Evolutionary conservation across 1,284 basidiomycete species (phyloP).

Genomic region (Ceraceosorus bombacis): DNA sequence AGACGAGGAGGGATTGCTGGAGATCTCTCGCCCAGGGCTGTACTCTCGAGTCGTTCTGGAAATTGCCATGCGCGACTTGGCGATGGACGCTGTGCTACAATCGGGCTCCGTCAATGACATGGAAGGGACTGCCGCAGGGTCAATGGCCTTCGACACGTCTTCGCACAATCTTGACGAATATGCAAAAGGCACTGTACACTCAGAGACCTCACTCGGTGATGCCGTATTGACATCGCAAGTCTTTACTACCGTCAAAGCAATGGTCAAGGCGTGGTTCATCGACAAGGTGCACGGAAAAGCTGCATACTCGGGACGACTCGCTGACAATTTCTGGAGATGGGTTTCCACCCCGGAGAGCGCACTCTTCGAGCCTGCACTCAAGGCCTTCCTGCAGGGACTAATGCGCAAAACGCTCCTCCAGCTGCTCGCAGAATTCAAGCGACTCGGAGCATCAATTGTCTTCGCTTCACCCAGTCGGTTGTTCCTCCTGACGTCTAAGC

Average conservation of each 20-base stretch:
- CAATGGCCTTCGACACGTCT: slow-evolving; percentile 85
- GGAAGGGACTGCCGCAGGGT: slow-evolving; percentile 66
- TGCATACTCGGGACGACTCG: slow-evolving; percentile 53
- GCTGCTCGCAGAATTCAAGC: slow-evolving; percentile 89
- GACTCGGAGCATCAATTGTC: slow-evolving; percentile 84
- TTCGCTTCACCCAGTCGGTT: slow-evolving; percentile 92
- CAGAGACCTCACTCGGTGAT: slow-evolving; percentile 64
- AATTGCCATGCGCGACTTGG: slow-evolving; percentile 79
- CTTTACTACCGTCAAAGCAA: slow-evolving; percentile 74
- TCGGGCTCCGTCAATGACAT: slow-evolving; percentile 91
- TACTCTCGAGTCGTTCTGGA: slow-evolving; percentile 92
- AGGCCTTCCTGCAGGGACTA: slow-evolving; percentile 85
- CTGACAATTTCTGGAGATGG: slow-evolving; percentile 97
- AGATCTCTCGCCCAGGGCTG: slow-evolving; percentile 75
- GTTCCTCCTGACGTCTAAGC: slow-evolving; percentile 86
- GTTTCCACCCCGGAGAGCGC: slow-evolving; percentile 73
- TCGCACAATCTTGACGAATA: slow-evolving; percentile 82
- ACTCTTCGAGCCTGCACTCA: slow-evolving; percentile 87
- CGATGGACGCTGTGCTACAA: slow-evolving; percentile 88
- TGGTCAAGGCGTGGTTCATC: slow-evolving; percentile 88
- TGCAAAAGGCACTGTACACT: slow-evolving; percentile 64
- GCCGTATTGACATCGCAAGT: slow-evolving; percentile 82
- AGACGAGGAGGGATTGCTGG: slow-evolving; percentile 63
- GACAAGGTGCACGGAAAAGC: slow-evolving; percentile 64
- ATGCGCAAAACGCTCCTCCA: slow-evolving; percentile 99